Evolutionary conservation across 2,329 filamentous ascomycete genomes (phyloP).

Genomic region (Pseudonectria foliicola): DNA sequence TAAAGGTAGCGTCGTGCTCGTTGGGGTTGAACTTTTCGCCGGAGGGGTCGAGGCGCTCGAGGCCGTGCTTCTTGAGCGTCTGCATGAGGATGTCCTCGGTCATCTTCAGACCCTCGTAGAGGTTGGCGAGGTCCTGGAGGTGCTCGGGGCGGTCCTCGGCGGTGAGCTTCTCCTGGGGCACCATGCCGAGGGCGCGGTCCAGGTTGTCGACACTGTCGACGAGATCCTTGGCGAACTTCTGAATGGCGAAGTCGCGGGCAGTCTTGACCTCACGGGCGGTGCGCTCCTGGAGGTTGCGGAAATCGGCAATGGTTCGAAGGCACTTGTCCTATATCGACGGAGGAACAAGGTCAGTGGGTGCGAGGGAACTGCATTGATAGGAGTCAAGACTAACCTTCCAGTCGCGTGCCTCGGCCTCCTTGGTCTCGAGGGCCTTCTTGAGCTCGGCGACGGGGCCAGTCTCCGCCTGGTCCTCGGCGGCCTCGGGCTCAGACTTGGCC

Average conservation of each 20-base stretch:
- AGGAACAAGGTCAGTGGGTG: slow-evolving; percentile 5
- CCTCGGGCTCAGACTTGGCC: slow-evolving; percentile 22
- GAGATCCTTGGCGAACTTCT: slow-evolving; percentile 90
- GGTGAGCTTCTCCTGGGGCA: slow-evolving; percentile 66
- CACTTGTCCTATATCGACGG: slow-evolving; percentile 73
- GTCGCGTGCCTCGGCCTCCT: slow-evolving; percentile 54
- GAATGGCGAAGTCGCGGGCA: slow-evolving; percentile 88
- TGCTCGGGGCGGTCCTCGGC: slow-evolving; percentile 42
- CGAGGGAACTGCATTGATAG: background rate
- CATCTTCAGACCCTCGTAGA: slow-evolving; percentile 92
- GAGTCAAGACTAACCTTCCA: slow-evolving; percentile 62
- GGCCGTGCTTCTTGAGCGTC: slow-evolving; percentile 87
- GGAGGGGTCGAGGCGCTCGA: slow-evolving; percentile 80
- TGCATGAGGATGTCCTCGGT: slow-evolving; percentile 81
- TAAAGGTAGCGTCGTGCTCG: slow-evolving; percentile 92
- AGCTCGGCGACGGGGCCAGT: slow-evolving; percentile 35
- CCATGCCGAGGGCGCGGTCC: slow-evolving; percentile 79
- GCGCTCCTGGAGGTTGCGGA: slow-evolving; percentile 95
- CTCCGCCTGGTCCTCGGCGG: slow-evolving; percentile 21
- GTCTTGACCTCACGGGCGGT: slow-evolving; percentile 83
- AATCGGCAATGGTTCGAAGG: slow-evolving; percentile 89
- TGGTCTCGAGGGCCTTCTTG: slow-evolving; percentile 46
- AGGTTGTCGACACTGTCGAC: slow-evolving; percentile 96
- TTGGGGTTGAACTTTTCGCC: slow-evolving; percentile 93
- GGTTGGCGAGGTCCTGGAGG: slow-evolving; percentile 65